Evolutionary conservation across 208 protist genomes (phyloP), one percentile per base, ranked within the genome.

Genomic region (Trypanosoma melophagium): DNA sequence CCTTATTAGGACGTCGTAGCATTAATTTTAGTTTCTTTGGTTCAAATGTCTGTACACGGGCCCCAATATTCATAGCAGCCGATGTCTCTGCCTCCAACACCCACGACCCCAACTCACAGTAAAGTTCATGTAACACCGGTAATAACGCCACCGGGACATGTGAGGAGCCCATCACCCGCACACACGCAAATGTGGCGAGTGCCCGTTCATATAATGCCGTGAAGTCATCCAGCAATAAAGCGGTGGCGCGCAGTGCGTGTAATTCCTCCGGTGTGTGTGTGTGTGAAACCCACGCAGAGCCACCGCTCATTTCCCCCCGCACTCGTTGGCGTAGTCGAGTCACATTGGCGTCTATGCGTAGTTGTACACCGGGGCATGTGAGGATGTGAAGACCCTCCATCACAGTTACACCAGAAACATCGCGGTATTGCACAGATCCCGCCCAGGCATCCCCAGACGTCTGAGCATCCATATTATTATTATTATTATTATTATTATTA

Each of bases 371-470:
- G 10, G 67, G 67, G 25, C 49, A 59, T 12, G 67, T 73, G 58
- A 73, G 59, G 10, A 73, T 42, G 28, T 73, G 60, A 7, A 73
- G 16, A 5, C 67, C 67, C 59, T 73, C 67, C 59, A 73, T 73
- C 13, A 73, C 42, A 7, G 21, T 60, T 9, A 38, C 31, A 1
- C 58, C 67, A 49, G 50, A 60, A 2, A 60, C 52, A 3, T 22
- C 38, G 53, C 67, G 67, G 14, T 25, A n/a, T 16, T n/a, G 13
- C 7, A 66, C 22, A 22, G 41, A 28, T 24, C 7, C 24, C 14
- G 1, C 54, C 59, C 60, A 66, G 17, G 22, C 52, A 25, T 55
- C 24, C 44, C 1, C 12, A 44, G 41, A 9, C 3, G 35, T 51
- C 2, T 24, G 35, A 7, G n/a, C n/a, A n/a, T n/a, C n/a, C n/a